Conservation (phyloP, 108 stramenopile genomes). For the Nannochloropsis gaditana region DNA sequence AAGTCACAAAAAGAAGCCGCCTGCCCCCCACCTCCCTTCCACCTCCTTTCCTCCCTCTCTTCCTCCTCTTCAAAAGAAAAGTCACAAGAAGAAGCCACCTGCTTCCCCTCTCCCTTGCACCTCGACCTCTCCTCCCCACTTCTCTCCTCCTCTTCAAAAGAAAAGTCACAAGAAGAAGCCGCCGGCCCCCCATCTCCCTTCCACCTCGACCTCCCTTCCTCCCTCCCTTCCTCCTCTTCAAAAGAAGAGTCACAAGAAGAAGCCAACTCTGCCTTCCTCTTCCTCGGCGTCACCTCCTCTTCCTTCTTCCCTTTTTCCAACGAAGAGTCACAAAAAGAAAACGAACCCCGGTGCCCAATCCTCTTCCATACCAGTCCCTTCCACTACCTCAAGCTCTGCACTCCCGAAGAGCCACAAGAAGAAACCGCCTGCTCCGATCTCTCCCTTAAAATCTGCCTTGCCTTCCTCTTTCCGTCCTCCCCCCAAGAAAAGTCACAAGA, state of each 20-base stretch:
- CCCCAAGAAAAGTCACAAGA: background rate
- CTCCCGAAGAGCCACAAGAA: no score
- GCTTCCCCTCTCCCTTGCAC: background rate
- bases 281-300: background rate
- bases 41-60: background rate
- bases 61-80: background rate
- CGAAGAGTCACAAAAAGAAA: background rate
- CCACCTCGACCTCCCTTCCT: background rate
- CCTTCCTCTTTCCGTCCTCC: background rate
- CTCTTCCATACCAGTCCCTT: background rate
- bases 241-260: background rate
- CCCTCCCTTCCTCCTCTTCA: background rate
- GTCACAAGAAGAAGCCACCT: background rate
- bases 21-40: background rate
- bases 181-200: background rate
- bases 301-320: background rate
- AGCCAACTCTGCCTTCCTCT: background rate
- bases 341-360: background rate
- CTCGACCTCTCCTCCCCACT: background rate
- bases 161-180: background rate
- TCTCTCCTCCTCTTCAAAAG: background rate
- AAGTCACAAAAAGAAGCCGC: no score
- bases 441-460: background rate
- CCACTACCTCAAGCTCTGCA: background rate
- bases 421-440: no score